Conservation (phyloP, 106 monocot species). For the Apostasia ramifera region DNA sequence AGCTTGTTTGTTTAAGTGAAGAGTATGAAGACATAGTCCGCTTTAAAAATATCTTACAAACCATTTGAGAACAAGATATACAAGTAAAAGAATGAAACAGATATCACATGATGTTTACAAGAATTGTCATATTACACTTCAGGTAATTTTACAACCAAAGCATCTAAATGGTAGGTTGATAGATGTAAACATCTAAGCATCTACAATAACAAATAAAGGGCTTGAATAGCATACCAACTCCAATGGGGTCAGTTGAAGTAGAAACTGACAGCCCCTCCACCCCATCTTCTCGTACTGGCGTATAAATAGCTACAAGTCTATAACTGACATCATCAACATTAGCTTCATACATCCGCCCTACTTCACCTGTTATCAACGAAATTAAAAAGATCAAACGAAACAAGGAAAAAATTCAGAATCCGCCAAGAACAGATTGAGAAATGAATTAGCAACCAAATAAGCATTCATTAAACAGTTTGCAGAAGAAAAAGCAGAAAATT, state of each 20-base stretch:
- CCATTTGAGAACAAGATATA: no score
- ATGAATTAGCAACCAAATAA: neutral
- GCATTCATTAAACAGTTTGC: no score
- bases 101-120: no score
- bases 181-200: no score
- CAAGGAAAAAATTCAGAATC: neutral
- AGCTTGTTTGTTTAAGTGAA: no score
- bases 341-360: slow-evolving; percentile 89
- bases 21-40: no score
- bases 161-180: no score
- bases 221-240: slow-evolving; percentile 55
- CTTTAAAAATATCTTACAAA: no score
- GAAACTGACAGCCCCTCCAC: slow-evolving; percentile 77
- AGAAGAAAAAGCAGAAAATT: no score
- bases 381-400: neutral
- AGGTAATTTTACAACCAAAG: no score
- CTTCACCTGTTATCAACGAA: slow-evolving; percentile 50
- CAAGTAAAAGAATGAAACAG: no score
- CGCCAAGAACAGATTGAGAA: neutral
- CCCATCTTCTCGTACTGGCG: slow-evolving; percentile 91
- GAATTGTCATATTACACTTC: no score
- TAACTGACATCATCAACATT: slow-evolving; percentile 99
- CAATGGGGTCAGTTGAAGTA: slow-evolving; percentile 86
- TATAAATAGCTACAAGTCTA: slow-evolving; percentile 80
- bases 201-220: neutral